Conservation (phyloP, 1,284 basidiomycete genomes). For the Trichosporon asahii region DNA sequence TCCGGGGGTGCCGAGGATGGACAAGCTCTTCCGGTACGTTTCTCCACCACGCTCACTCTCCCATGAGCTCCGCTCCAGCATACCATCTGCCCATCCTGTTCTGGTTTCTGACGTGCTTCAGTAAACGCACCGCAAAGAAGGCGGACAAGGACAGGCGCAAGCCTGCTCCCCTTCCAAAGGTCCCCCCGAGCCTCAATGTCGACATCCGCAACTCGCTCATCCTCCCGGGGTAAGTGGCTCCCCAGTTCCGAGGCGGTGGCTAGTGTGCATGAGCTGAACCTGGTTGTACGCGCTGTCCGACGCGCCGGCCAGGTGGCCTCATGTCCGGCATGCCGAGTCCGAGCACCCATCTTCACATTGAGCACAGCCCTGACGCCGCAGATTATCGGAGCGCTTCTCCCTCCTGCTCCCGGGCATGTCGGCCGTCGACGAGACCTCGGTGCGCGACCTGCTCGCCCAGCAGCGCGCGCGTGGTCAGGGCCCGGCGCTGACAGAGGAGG, state of each 20-base stretch:
- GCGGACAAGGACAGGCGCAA: conserved; percentile 3
- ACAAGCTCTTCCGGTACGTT: conserved; percentile 13
- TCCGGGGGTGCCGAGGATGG: conserved; percentile 10
- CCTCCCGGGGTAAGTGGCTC: conserved; percentile 39
- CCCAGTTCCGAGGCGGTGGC: neutral
- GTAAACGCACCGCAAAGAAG: conserved; percentile 8
- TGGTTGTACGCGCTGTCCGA: neutral
- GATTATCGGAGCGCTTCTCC: conserved; percentile 46
- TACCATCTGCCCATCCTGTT: neutral
- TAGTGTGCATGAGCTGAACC: neutral
- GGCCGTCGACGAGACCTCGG: conserved; percentile 34
- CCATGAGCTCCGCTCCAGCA: neutral
- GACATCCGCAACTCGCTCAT: conserved; percentile 48
- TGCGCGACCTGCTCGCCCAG: conserved; percentile 40
- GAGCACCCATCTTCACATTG: neutral
- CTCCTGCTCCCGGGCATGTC: conserved; percentile 43
- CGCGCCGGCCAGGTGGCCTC: neutral
- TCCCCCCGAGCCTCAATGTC: conserved; percentile 40
- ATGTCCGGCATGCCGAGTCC: neutral
- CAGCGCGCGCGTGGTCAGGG: conserved; percentile 39
- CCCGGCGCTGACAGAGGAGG: conserved; percentile 41
- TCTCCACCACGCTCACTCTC: neutral
- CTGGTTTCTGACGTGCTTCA: conserved; percentile 10
- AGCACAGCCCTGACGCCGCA: conserved; percentile 17
- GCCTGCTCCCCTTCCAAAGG: neutral